Conservation (phyloP, 2,329 filamentous ascomycete genomes). For the Alternaria alternata region DNA sequence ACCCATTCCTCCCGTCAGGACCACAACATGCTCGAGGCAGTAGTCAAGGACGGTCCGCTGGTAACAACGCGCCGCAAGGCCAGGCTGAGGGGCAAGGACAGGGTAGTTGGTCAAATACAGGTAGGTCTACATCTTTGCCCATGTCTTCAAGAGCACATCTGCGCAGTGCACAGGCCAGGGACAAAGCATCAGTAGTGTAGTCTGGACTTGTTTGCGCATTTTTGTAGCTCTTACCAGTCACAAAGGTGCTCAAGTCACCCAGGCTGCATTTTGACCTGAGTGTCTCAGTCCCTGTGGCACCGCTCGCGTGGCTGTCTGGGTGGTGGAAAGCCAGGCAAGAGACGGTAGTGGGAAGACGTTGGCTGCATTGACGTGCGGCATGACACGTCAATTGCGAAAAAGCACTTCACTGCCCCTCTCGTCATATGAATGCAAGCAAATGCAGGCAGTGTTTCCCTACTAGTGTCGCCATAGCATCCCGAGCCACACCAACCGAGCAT, state of each 20-base stretch:
- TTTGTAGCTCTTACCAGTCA: constrained; percentile 1
- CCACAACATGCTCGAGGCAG: constrained; percentile 49
- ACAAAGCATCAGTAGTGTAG: background rate
- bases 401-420: constrained; percentile 15
- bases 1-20: constrained; percentile 55
- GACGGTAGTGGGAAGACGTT: constrained; percentile 12
- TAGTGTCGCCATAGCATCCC: constrained; percentile 7
- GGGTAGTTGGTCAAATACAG: constrained; percentile 47
- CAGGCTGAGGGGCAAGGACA: constrained; percentile 47
- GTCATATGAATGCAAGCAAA: constrained; percentile 6
- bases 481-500: constrained; percentile 6
- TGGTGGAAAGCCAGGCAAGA: constrained; percentile 12
- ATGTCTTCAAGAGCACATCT: constrained; percentile 3
- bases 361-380: constrained; percentile 19
- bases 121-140: constrained; percentile 39
- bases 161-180: background rate
- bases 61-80: constrained; percentile 38
- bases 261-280: constrained; percentile 5
- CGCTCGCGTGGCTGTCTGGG: constrained; percentile 25
- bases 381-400: constrained; percentile 26
- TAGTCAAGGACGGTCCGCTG: constrained; percentile 50
- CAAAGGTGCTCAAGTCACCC: background rate
- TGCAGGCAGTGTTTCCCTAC: constrained; percentile 10
- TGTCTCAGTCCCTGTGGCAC: constrained; percentile 26
- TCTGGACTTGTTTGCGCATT: constrained; percentile 1